Evolutionary conservation across 768 basidiomycete genomes (phyloP).

Genomic region (Xerocomus brunneocitrinus): DNA sequence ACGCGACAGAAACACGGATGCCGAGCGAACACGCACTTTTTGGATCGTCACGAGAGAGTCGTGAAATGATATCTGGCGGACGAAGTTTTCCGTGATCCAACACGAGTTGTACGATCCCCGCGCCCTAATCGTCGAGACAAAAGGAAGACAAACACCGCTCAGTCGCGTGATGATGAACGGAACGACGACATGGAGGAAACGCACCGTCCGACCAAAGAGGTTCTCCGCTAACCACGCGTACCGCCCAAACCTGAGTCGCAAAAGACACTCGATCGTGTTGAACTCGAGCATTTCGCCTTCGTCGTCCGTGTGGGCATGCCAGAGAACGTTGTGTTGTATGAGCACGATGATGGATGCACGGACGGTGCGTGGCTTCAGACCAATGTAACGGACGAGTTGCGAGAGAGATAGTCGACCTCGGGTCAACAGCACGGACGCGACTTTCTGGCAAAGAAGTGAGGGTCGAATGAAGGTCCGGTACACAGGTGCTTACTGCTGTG

Average conservation of each 20-base stretch:
- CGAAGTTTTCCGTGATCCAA: constrained; percentile 85
- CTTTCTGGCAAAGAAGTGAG: constrained; percentile 44
- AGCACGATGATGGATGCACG: constrained; percentile 72
- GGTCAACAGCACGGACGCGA: constrained; percentile 69
- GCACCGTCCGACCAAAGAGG: constrained; percentile 65
- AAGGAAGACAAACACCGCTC: neutral
- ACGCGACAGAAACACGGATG: neutral
- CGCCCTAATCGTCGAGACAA: constrained; percentile 44
- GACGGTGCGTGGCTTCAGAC: constrained; percentile 60
- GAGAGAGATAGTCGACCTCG: constrained; percentile 75
- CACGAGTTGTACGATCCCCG: constrained; percentile 69
- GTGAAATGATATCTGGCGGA: constrained; percentile 60
- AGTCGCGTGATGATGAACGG: neutral
- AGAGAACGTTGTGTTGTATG: constrained; percentile 88
- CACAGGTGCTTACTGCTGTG: constrained; percentile 48
- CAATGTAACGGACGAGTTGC: constrained; percentile 66
- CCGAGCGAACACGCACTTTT: constrained; percentile 45
- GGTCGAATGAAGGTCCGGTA: neutral
- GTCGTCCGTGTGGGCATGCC: constrained; percentile 73
- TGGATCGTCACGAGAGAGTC: constrained; percentile 46
- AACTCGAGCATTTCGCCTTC: constrained; percentile 77
- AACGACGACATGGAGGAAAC: constrained; percentile 21
- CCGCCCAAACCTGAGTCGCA: constrained; percentile 76
- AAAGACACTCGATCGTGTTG: constrained; percentile 77
- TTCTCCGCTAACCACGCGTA: constrained; percentile 73